Evolutionary conservation across 164 flowering plant species (phyloP), one percentile per base, ranked within the genome.

Genomic region (Buxus sempervirens): DNA sequence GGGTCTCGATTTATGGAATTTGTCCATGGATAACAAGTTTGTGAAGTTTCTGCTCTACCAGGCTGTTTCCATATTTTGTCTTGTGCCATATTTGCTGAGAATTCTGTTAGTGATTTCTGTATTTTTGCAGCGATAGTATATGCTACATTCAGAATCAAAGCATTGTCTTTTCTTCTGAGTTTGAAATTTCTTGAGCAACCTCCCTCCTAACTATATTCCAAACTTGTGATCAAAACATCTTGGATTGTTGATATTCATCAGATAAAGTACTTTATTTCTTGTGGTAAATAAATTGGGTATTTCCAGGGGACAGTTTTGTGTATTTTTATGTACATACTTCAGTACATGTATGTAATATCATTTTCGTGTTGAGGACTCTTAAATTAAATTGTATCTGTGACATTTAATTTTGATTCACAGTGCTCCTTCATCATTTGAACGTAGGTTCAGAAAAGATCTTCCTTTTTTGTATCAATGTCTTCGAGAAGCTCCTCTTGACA

Each of bases 361-460:
- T 32, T 32, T 32, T 32, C 38, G 5, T 24, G 19, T 48, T 53
- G 45, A 22, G 54, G 32, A 24, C 36, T 60, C 21, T 45, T 36
- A 42, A 54, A 15, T 4, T 60, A 6, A 5, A 45, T 9, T 51
- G n/a, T 5, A 23, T 61, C 60, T 18, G 16, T 58, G 54, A 59
- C 58, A 38, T 65, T 58, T 42, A 16, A 15, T 27, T 49, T 66
- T 57, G 24, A 60, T 76, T 16, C 71, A 55, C 84, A 90, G 96
- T 82, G 94, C 96, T 26, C 98, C 97, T 68, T 79, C 95, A 64
- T 83, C 93, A 60, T 94, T 90, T 78, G 92, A 90, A 73, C 73
- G 81, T 14, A 81, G 70, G 56, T 91, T 94, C 71, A 79, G 60
- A 69, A 83, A 73, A 68, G 91, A 88, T 62, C 81, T 79, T 64